A percentile compares a stretch with the other conserved stretches of the same genome.
Conservation (phyloP, 805 yeast genomes). For the Ogataea nakhonphanomensis region DNA sequence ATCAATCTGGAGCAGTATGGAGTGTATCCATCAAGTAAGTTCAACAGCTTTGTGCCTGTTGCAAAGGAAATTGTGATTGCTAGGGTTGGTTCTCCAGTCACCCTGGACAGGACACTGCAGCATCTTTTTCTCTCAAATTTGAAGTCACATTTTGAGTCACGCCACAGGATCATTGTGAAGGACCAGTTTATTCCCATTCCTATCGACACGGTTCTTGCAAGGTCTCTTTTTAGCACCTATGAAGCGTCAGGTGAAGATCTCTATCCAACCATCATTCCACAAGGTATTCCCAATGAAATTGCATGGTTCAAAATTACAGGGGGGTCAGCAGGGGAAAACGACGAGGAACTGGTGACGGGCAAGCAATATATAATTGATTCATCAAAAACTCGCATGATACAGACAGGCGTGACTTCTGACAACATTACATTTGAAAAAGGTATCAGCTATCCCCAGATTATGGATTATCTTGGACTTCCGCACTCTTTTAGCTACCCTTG, state of each 20-base stretch:
- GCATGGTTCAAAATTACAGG: conserved; percentile 83
- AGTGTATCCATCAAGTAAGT: conserved; percentile 19
- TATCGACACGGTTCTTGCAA: conserved; percentile 65
- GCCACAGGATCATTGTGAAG: conserved; percentile 54
- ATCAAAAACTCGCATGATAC: conserved; percentile 61
- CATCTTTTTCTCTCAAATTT: conserved; percentile 57
- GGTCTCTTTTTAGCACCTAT: conserved; percentile 45
- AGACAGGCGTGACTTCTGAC: conserved; percentile 53
- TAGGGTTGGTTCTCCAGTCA: conserved; percentile 63
- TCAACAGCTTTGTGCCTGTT: conserved; percentile 34
- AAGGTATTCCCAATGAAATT: conserved; percentile 63
- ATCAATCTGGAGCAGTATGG: conserved; percentile 21
- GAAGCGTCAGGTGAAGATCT: conserved; percentile 16
- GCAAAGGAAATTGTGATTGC: conserved; percentile 67
- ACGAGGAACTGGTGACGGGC: conserved; percentile 19
- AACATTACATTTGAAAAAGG: conserved; percentile 30
- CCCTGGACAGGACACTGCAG: conserved; percentile 63
- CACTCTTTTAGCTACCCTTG: conserved; percentile 16
- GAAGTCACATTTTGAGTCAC: conserved; percentile 56
- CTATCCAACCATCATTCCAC: conserved; percentile 44
- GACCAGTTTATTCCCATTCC: conserved; percentile 76
- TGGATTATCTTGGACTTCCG: conserved; percentile 17
- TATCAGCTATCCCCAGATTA: conserved; percentile 12
- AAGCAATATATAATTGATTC: conserved; percentile 63
- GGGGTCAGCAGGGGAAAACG: conserved; percentile 35